phyloP scores from a whole-genome alignment of 441 rosid species.

The Jatropha podagrica region DNA sequence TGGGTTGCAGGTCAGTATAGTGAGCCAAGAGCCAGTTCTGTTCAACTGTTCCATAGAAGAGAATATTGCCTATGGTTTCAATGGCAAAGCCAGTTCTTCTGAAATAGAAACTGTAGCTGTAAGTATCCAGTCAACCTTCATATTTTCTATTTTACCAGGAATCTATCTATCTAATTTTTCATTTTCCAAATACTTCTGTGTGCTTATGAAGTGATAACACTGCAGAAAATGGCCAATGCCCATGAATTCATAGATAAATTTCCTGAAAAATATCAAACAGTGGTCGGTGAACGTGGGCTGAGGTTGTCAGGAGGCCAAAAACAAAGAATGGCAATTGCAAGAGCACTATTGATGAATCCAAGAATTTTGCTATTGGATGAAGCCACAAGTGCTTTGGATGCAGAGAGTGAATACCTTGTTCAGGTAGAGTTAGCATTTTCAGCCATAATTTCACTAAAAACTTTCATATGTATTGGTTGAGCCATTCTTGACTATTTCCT shows the following conservation, averaged over 20 bases:
- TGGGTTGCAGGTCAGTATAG: slow-evolving; percentile 73
- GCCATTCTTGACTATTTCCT: background rate
- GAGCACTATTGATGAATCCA: slow-evolving; percentile 90
- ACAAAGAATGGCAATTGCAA: slow-evolving; percentile 87
- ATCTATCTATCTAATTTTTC: background rate
- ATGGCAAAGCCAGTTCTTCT: slow-evolving; percentile 53
- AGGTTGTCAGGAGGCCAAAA: slow-evolving; percentile 96
- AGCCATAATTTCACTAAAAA: background rate
- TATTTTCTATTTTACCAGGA: background rate
- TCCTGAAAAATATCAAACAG: slow-evolving; percentile 75
- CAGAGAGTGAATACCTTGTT: slow-evolving; percentile 92
- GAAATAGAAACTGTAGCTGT: slow-evolving; percentile 76
- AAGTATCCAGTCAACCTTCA: slow-evolving; percentile 26
- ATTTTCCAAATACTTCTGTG: background rate
- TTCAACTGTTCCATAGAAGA: slow-evolving; percentile 89
- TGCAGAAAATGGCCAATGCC: slow-evolving; percentile 97
- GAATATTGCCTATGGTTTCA: slow-evolving; percentile 82
- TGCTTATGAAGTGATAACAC: slow-evolving; percentile 4
- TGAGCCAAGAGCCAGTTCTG: slow-evolving; percentile 95
- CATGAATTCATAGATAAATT: slow-evolving; percentile 73
- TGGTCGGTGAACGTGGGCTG: slow-evolving; percentile 83
- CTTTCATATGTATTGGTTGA: background rate
- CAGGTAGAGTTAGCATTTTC: slow-evolving; percentile 45
- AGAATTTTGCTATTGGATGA: slow-evolving; percentile 80
- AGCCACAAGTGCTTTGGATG: slow-evolving; percentile 96